Evolutionary conservation across 495 filamentous ascomycete genomes (phyloP).

Genomic region (Wilcoxina mikolae): DNA sequence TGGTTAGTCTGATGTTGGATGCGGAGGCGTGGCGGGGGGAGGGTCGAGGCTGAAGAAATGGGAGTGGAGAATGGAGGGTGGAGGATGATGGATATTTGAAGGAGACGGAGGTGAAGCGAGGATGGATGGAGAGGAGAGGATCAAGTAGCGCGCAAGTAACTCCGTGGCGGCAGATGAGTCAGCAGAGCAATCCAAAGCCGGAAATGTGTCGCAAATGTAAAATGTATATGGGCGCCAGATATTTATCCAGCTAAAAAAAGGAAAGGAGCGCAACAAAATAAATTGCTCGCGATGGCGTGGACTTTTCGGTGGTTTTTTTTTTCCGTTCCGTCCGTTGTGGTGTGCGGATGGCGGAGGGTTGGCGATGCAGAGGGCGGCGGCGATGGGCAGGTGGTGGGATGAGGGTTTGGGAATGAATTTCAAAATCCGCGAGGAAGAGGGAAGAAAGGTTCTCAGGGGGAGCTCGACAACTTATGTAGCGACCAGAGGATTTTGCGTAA

Average conservation of each 20-base stretch:
- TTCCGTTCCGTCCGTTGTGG: slow-evolving; percentile 8
- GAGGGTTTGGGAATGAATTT: slow-evolving; percentile 1
- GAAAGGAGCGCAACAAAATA: slow-evolving; percentile 12
- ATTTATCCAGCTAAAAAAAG: background rate
- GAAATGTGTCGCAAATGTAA: background rate
- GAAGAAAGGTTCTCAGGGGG: slow-evolving; percentile 1
- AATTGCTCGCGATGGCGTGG: slow-evolving; percentile 23
- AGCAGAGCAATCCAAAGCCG: background rate
- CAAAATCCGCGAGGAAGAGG: background rate
- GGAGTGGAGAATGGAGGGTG: no score
- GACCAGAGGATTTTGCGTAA: background rate
- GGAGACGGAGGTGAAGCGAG: slow-evolving; percentile 8
- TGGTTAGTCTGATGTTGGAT: slow-evolving; percentile 1
- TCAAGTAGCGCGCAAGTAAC: slow-evolving; percentile 1
- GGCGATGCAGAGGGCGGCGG: slow-evolving; percentile 1
- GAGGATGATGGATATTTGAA: slow-evolving; percentile 7
- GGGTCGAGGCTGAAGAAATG: slow-evolving; percentile 4
- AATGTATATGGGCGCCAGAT: background rate
- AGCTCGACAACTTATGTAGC: slow-evolving; percentile 1
- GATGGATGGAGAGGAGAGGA: slow-evolving; percentile 22
- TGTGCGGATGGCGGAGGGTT: background rate
- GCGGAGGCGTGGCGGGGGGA: slow-evolving; percentile 9
- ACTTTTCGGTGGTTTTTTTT: slow-evolving; percentile 3
- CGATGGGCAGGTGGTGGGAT: background rate
- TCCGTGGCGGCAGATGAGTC: slow-evolving; percentile 7